Evolutionary conservation across 73 alveolate genomes (phyloP).

Genomic region (Stentor roeselii): DNA sequence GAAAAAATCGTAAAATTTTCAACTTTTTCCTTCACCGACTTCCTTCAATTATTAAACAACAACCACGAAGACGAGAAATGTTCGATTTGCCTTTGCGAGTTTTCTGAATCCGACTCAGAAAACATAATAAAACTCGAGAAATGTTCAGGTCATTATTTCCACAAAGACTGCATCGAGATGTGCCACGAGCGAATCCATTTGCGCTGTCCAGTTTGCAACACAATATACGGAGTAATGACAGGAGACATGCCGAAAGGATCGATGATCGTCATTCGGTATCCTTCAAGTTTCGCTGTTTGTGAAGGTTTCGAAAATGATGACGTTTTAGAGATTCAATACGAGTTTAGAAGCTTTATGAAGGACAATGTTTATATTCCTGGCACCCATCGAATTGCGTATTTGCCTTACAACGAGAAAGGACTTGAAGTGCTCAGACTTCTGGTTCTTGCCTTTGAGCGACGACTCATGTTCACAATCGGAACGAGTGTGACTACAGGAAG

Average conservation of each 20-base stretch:
- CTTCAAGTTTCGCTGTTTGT: conserved; percentile 32
- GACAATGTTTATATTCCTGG: conserved; percentile 76
- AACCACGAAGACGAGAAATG: conserved; percentile 55
- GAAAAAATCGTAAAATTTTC: neutral
- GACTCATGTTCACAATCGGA: conserved; percentile 90
- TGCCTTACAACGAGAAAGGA: conserved; percentile 92
- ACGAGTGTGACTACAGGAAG: conserved; percentile 95
- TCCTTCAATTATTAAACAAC: neutral
- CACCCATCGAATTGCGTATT: conserved; percentile 82
- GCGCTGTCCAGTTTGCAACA: conserved; percentile 74
- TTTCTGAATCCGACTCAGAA: conserved; percentile 31
- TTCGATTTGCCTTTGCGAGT: conserved; percentile 56
- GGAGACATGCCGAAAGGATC: conserved; percentile 27
- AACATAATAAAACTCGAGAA: conserved; percentile 30
- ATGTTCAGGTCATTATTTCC: conserved; percentile 64
- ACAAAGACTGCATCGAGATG: conserved; percentile 55
- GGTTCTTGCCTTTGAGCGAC: conserved; percentile 79
- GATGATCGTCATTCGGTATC: neutral
- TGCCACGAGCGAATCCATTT: conserved; percentile 37
- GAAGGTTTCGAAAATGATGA: conserved; percentile 59
- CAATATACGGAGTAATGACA: conserved; percentile 66
- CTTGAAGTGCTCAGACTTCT: conserved; percentile 74
- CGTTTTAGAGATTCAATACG: conserved; percentile 65
- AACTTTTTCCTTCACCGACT: neutral
- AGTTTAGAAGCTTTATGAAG: conserved; percentile 53